phyloP scores from a whole-genome alignment of 2,329 filamentous ascomycete species.

The Penicillium concentricum region DNA sequence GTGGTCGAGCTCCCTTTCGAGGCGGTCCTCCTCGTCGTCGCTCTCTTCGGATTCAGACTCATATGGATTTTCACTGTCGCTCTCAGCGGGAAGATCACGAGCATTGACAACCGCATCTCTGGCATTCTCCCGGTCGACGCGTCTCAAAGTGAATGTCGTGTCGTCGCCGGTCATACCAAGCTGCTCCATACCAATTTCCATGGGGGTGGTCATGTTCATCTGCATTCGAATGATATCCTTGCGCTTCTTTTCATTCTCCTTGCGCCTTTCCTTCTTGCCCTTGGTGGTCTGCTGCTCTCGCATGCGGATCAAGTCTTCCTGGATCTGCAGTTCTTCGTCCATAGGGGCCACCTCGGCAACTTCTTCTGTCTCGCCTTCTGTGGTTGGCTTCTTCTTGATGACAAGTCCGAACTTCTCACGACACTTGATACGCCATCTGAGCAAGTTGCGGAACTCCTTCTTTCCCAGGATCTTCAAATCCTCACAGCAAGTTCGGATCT shows the following conservation, averaged over 20 bases:
- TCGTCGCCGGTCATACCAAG: constrained; percentile 74
- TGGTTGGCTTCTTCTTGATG: constrained; percentile 63
- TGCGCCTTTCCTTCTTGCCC: constrained; percentile 79
- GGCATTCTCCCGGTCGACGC: constrained; percentile 72
- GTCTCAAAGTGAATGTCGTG: constrained; percentile 81
- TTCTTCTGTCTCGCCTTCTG: constrained; percentile 61
- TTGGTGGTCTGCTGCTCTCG: constrained; percentile 74
- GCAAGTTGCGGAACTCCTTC: constrained; percentile 87
- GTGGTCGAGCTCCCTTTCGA: constrained; percentile 81
- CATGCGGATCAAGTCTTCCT: constrained; percentile 79
- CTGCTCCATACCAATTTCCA: constrained; percentile 93
- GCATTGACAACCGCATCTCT: constrained; percentile 70
- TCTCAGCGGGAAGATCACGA: constrained; percentile 67
- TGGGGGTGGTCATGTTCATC: constrained; percentile 92
- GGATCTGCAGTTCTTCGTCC: constrained; percentile 90
- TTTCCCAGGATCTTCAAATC: constrained; percentile 89
- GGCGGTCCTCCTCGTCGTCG: constrained; percentile 75
- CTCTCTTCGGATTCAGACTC: constrained; percentile 60
- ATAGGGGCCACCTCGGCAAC: constrained; percentile 81
- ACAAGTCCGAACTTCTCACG: constrained; percentile 87
- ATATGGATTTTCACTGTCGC: constrained; percentile 60
- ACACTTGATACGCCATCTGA: constrained; percentile 86
- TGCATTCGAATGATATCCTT: constrained; percentile 96
- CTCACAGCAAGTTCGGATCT: constrained; percentile 73
- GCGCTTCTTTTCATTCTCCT: constrained; percentile 90